Conservation (phyloP, 495 filamentous ascomycete species). For the Chaetomidium leptoderma region DNA sequence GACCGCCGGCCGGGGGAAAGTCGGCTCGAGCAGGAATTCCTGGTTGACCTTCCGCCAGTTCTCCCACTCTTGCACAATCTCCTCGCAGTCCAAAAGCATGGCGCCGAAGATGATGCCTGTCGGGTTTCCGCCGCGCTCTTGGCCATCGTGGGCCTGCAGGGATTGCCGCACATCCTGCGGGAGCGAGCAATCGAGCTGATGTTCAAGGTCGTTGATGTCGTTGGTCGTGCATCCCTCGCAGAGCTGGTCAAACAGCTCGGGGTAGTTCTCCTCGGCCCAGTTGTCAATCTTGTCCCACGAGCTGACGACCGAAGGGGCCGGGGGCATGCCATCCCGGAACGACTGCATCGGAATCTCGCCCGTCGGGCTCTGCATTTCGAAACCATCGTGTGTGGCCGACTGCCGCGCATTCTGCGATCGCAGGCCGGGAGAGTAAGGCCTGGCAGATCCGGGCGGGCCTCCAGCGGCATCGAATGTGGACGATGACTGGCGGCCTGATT, state of each 20-base stretch:
- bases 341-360: constrained; percentile 96
- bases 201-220: constrained; percentile 94
- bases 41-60: constrained; percentile 93
- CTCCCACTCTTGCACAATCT: constrained; percentile 96
- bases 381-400: constrained; percentile 55
- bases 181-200: constrained; percentile 90
- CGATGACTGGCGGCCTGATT: constrained; percentile 53
- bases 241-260: constrained; percentile 88
- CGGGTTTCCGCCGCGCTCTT: constrained; percentile 86
- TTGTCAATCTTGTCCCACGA: constrained; percentile 91
- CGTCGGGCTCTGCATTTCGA: constrained; percentile 59
- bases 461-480: constrained; percentile 41
- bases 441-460: constrained; percentile 57
- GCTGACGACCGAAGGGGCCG: constrained; percentile 78
- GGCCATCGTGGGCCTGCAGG: constrained; percentile 84
- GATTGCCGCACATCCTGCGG: constrained; percentile 94
- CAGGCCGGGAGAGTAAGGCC: constrained; percentile 88
- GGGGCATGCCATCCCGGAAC: constrained; percentile 86
- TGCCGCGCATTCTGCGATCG: constrained; percentile 63
- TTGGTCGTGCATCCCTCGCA: constrained; percentile 88
- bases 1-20: constrained; percentile 51
- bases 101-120: constrained; percentile 89
- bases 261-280: constrained; percentile 93
- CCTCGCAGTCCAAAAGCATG: constrained; percentile 97
- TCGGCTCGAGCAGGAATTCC: constrained; percentile 65